Evolutionary conservation across 1,139 yeast genomes (phyloP), one percentile per base, ranked within the genome.

Genomic region (Trichomonascaceae sp.): DNA sequence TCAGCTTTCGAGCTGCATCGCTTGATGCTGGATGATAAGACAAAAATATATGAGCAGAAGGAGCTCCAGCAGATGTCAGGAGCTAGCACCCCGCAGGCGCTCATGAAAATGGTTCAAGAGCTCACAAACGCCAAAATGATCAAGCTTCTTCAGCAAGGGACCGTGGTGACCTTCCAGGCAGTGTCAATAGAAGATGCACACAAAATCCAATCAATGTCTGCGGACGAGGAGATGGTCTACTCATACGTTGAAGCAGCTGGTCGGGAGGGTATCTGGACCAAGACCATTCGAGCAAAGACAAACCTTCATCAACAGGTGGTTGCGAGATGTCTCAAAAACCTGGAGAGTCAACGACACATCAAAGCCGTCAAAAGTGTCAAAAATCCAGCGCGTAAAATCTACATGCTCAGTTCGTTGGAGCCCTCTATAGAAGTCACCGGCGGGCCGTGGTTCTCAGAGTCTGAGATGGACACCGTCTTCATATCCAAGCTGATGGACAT

Each of bases 381-480:
- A 53, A 80, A 74, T 53, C 97, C 97, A n/a, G 89, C 97, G 3
- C 69, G 98, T 45, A 92, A 89, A 55, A 89, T 89, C 28, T 92
- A 85, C 59, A 89, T 89, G 97, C 66, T 92, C 40, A 87, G 85
- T 54, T 78, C 84, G 50, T 61, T 92, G 46, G 94, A 84, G 53
- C 99, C 99, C 5, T 78, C 93, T 3, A 75, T 82, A 26, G 97
- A 87, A 47, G 92, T 89, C 29, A 89, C 98, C 0, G 99, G 99
- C 41, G 99, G 98, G 1, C 98, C 98, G 2, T 89, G 98, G 98
- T 92, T 87, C 56, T 85, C 97, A 0, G 98, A 92, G 53, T 75
- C 87, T 23, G 98, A 89, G 55, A 67, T 89, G 40, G 99, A 89
- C 51, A 76, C 87, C 3, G 98, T 87, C 53, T 89, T 89, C 52